These are phyloP conservation scores for Lenwebbia sp. DNA, from an alignment of 345 rosid species.

Conservation along the genomic window DNA sequence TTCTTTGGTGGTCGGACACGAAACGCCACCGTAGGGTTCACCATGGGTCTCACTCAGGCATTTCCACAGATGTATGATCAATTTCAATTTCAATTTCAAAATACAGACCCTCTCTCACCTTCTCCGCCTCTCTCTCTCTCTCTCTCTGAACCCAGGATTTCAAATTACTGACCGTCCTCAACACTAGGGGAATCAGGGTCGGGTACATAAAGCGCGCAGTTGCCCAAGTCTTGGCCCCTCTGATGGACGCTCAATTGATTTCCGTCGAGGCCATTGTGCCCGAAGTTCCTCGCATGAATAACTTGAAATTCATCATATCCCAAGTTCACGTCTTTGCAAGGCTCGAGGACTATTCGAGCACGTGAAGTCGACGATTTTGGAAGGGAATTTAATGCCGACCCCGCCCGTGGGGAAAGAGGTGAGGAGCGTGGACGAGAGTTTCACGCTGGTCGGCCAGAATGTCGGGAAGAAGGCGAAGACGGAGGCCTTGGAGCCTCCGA, in stretches of 20 bases:
- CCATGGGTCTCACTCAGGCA: no score
- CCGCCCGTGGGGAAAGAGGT: constrained; percentile 24
- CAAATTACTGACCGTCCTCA: no score
- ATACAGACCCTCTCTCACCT: no score
- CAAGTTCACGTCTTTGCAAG: constrained; percentile 49
- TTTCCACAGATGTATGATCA: no score
- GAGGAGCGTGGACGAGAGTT: constrained; percentile 49
- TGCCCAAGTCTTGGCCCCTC: constrained; percentile 58
- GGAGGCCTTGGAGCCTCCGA: constrained; percentile 51
- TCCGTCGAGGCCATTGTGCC: constrained; percentile 64
- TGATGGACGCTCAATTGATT: constrained; percentile 33
- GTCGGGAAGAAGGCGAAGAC: constrained; percentile 34
- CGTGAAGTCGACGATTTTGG: constrained; percentile 9
- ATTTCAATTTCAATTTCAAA: no score
- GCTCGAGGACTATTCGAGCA: not conserved
- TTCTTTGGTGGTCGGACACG: not conserved
- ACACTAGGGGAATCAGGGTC: no score
- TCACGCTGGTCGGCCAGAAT: constrained; percentile 44
- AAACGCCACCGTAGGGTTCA: no score
- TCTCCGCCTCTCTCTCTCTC: no score
- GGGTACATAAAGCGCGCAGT: constrained; percentile 46
- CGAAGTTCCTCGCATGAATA: constrained; percentile 25
- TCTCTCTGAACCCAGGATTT: no score
- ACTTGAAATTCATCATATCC: constrained; percentile 27
- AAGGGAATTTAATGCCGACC: constrained; percentile 12